Evolutionary conservation across 495 filamentous ascomycete species (phyloP), one percentile per base, ranked within the genome.

Genomic region (Hypoxylon subgilvum): DNA sequence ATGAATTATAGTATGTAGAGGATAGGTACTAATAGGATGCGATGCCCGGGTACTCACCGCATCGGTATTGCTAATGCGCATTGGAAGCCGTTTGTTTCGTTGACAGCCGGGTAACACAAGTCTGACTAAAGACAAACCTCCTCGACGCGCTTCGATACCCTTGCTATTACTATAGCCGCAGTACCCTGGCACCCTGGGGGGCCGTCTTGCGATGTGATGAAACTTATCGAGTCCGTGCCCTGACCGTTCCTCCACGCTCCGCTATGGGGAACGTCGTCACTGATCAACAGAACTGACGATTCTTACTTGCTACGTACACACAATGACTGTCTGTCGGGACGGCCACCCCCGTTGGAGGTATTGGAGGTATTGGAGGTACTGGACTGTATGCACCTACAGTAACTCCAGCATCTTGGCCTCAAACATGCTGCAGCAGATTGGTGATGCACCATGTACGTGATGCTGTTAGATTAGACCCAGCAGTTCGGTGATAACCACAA

Each of bases 241-340:
- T 17, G 13, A 3, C 13, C 5, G 18, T n/a, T 38, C 12, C 42
- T 47, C 21, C 27, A 44, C 40, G 22, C 42, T 28, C 36, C 21
- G 22, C 28, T 25, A 57, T 48, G 47, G 60, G 38, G 30, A 36
- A 25, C 28, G 39, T 58, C 61, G 54, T 58, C 61, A 58, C 54
- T 50, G 53, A 64, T 58, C 61, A 50, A 40, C 61, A 30, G 9
- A 53, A 63, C 52, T 47, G 47, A 48, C 31, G 49, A 43, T 43
- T 38, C 30, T 18, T 55, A 44, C 38, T 43, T 23, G 21, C 27
- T 40, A 38, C 23, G 21, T 22, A 16, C 32, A n/a, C 41, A 14
- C 6, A 21, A 34, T 16, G 28, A 13, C 19, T 9, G 14, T n/a
- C 18, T 25, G n/a, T n/a, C n/a, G n/a, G n/a, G n/a, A n/a, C n/a